These are phyloP conservation scores for Solanum tarijense DNA, from an alignment of 257 asterid genomes.

Conservation along the genomic window DNA sequence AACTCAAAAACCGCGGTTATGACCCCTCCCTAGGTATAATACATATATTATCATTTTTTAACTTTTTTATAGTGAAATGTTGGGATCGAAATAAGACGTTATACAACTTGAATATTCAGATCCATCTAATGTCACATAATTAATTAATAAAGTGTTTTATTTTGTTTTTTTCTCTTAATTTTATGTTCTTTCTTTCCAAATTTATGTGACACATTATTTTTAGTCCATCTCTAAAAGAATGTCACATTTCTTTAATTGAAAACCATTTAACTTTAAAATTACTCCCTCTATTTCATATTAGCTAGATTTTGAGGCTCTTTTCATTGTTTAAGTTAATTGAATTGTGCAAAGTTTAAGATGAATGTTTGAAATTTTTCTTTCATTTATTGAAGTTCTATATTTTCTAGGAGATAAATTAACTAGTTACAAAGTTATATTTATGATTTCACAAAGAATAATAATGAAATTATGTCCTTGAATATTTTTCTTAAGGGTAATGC, in stretches of 20 bases:
- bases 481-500: no score
- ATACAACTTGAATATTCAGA: no score
- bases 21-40: constrained; percentile 14
- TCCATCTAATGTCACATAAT: no score
- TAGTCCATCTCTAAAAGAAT: neutral
- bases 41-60: neutral
- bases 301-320: neutral
- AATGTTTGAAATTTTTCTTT: neutral
- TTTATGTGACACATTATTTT: no score
- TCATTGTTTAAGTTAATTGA: neutral
- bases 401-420: neutral
- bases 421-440: neutral
- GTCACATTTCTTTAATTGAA: neutral
- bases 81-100: neutral
- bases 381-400: neutral
- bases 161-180: no score
- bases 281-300: neutral
- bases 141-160: no score
- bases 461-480: neutral
- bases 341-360: neutral
- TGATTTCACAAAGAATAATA: neutral
- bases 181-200: neutral
- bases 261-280: neutral
- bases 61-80: neutral
- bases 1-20: constrained; percentile 6